Base-by-base conservation (phyloP, 148 eudicot genomes). In the Chenopodium quinoa region DNA sequence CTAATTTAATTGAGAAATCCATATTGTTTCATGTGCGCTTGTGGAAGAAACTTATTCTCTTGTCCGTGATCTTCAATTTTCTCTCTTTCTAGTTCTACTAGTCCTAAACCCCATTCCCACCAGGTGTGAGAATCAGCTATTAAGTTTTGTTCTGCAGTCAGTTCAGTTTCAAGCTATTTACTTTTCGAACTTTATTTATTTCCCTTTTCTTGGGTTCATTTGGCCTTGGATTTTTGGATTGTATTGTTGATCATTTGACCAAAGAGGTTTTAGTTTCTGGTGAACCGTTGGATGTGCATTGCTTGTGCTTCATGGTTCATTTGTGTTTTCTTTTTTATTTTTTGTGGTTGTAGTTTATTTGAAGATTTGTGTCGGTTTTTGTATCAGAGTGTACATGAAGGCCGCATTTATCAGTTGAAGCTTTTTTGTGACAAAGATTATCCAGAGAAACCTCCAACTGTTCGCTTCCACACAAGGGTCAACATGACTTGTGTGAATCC, bases 361-460 rank as follows among this genome's bases (percentile, higher is more conserved):
- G n/a, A 70, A 23, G 71, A 56, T n/a, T 75, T 67, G 7, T 32
- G 3, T 27, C 78, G 83, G 20, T 72, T 58, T 40, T 79, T 79
- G 47, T 82, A 75, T 67, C 86, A 90, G 92, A 88, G 82, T 66
- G 92, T 86, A 25, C 92, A 88, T 86, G 92, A 90, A 78, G 92
- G 92, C 20, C 90, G 90, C 82, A 89, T 89, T 56, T 89, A 89
- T 84, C 90, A 86, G 46, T 76, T 90, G 86, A 90, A 90, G 87
- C 90, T 90, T 73, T 90, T 90, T 75, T 90, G 90, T 54, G 90
- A 90, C 90, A 90, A 86, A 80, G 90, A 88, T 80, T 90, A 90
- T 54, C 92, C 92, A 22, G 92, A 90, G 82, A 88, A 90, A 44
- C 90, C 92, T 44, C 92, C 92, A 29, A 88, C 77, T 73, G 90